Base-by-base conservation (phyloP, 225 moss, liverwort and hornwort genomes). In the Antitrichia curtipendula region DNA sequence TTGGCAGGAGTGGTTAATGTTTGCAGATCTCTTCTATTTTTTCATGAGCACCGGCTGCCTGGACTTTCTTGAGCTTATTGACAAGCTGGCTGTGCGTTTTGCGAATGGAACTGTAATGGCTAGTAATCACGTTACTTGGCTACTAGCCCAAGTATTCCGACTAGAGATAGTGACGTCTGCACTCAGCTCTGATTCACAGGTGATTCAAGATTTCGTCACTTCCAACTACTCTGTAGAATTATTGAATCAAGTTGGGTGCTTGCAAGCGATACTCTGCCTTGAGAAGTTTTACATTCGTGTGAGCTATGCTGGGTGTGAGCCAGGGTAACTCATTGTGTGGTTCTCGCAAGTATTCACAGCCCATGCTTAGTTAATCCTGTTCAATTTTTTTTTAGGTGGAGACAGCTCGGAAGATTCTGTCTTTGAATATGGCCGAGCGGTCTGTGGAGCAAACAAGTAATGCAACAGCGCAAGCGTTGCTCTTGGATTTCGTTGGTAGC, bases 1-100 rank as follows among this genome's bases (percentile, higher is more conserved):
- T 70, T 98, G 98, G 98, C 98, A 98, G 91, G 98, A 98, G 88
- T 98, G 98, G 98, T 90, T 98, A 90, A 98, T 95, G 86, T 92
- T 96, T 88, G 93, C 96, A 90, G 98, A 98, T 90, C 92, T 98
- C 54, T 98, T 98, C 89, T 98, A 98, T 89, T 96, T 95, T 88
- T 96, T 98, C 86, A 96, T 96, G 96, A 96, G 95, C 76, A 95
- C 91, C 85, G 96, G 98, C 32, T 98, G 95, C 86, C 94, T 98
- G 81, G 98, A 98, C 87, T 98, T 98, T 86, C 89, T 98, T 81
- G 98, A 96, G 74, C 96, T 96, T 62, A 94, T 98, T 91, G 94
- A 98, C 84, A 96, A 93, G 92, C 92, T 98, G 80, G 93, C 96
- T 84, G 93, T 91, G 83, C 94, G 95, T 38, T 96, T 98, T 93